Percentiles rank a stretch among this genome's conserved stretches.
phyloP scores from a whole-genome alignment of 1,139 yeast species.

The Yamadazyma aaseri region DNA sequence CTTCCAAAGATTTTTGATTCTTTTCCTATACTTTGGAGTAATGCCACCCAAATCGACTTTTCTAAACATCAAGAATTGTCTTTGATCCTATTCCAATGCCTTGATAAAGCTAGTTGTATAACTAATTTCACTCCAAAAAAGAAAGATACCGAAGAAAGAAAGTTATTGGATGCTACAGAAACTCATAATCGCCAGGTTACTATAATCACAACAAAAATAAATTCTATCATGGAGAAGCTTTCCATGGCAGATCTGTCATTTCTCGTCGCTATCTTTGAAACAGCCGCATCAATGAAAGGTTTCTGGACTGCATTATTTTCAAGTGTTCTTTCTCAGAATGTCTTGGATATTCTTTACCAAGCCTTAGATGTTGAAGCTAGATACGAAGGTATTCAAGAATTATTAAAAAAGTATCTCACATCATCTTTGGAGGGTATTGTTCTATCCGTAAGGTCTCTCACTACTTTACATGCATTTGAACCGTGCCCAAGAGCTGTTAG shows the following conservation, averaged over 20 bases:
- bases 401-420: conserved; percentile 45
- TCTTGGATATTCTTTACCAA: conserved; percentile 71
- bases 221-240: conserved; percentile 31
- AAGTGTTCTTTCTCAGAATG: conserved; percentile 61
- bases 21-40: conserved; percentile 48
- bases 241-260: conserved; percentile 42
- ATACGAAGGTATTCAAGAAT: conserved; percentile 63
- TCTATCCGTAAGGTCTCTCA: conserved; percentile 44
- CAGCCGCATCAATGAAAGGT: conserved; percentile 40
- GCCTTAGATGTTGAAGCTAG: conserved; percentile 65
- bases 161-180: conserved; percentile 22
- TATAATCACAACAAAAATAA: conserved; percentile 22
- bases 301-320: conserved; percentile 72
- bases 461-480: conserved; percentile 54
- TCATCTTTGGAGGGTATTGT: conserved; percentile 46
- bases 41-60: conserved; percentile 26
- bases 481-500: conserved; percentile 77
- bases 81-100: conserved; percentile 35
- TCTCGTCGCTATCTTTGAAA: conserved; percentile 32
- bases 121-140: conserved; percentile 33
- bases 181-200: conserved; percentile 35
- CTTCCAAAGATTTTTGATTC: conserved; percentile 43
- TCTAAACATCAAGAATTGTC: conserved; percentile 18
- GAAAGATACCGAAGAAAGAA: conserved; percentile 19
- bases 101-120: conserved; percentile 44